Base-by-base conservation (phyloP, 2,329 filamentous ascomycete species). In the Aureobasidium lini region DNA sequence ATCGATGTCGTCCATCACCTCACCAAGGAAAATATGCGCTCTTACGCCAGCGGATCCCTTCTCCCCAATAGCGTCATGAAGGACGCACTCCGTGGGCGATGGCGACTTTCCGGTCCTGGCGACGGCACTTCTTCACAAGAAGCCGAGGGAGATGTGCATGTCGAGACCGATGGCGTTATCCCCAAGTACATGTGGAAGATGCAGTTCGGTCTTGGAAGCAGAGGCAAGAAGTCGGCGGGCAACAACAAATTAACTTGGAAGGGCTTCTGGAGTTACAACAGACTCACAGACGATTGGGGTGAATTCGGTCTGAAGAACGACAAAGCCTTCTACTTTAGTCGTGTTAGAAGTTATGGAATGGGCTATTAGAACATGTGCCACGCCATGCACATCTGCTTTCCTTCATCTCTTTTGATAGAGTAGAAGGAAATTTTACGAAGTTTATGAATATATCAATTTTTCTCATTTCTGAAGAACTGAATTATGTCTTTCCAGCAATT, bases 241-340 rank as follows among this genome's bases (percentile, higher is more conserved):
- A 96, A 95, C 68, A 96, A 93, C 63, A 96, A 95, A 74, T 75
- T 99, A 53, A 76, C 79, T 0, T 99, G 94, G 93, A 87, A 88
- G 67, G 87, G 88, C 0, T 96, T 92, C 70, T 95, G 90, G 84
- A 93, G 87, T 75, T 93, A 95, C 70, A 95, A 97, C 70, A 82
- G 83, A 65, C 73, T 95, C 68, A 95, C 90, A 7, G 91, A 95
- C 70, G 92, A 96, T 73, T 94, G 89, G 88, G 89, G 81, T 4
- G 87, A 89, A 74, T 97, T 97, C 73, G 77, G 76, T 1, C 67
- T 86, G 65, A 81, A 80, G 68, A 84, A 87, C 66, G 82, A 86
- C 70, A 74, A 78, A 62, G 73, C 81, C 1, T 86, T 81, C 68
- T 83, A 83, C 62, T 87, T 83, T 75, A 81, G 80, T 64, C 70